Conservation (phyloP, 2,329 filamentous ascomycete genomes). For the Colletotrichum sp. region DNA sequence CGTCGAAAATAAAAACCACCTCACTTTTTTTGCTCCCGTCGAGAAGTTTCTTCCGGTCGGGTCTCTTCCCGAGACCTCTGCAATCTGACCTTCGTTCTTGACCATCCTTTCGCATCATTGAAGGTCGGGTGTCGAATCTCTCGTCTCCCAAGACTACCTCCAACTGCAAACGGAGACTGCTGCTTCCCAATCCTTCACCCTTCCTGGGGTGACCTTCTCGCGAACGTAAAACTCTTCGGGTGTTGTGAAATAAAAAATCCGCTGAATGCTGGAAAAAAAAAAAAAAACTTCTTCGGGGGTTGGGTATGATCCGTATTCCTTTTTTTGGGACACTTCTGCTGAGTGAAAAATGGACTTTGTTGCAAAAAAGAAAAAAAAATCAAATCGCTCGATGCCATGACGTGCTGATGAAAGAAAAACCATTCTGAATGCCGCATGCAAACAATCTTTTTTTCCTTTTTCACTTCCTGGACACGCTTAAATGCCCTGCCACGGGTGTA, state of each 20-base stretch:
- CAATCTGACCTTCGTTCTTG: constrained; percentile 9
- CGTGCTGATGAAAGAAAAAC: constrained; percentile 36
- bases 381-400: constrained; percentile 52
- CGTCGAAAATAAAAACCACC: not conserved
- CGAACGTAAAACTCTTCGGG: constrained; percentile 20
- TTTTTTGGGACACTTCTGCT: constrained; percentile 47
- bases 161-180: not conserved
- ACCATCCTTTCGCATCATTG: not conserved
- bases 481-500: constrained; percentile 5
- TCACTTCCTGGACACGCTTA: constrained; percentile 13
- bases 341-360: constrained; percentile 33
- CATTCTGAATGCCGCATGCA: constrained; percentile 35
- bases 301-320: constrained; percentile 43
- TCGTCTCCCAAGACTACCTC: not conserved
- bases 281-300: constrained; percentile 26
- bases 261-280: constrained; percentile 29
- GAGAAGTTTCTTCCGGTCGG: constrained; percentile 1
- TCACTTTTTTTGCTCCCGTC: constrained; percentile 9
- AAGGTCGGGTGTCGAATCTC: constrained; percentile 17
- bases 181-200: constrained; percentile 5
- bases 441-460: constrained; percentile 21
- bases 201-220: constrained; percentile 15
- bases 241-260: constrained; percentile 25
- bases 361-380: constrained; percentile 25
- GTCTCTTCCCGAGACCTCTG: constrained; percentile 4